A percentile compares a stretch with the other conserved stretches of the same genome.
Conservation (phyloP, 2,329 filamentous ascomycete genomes). For the Plectosphaerella plurivora region DNA sequence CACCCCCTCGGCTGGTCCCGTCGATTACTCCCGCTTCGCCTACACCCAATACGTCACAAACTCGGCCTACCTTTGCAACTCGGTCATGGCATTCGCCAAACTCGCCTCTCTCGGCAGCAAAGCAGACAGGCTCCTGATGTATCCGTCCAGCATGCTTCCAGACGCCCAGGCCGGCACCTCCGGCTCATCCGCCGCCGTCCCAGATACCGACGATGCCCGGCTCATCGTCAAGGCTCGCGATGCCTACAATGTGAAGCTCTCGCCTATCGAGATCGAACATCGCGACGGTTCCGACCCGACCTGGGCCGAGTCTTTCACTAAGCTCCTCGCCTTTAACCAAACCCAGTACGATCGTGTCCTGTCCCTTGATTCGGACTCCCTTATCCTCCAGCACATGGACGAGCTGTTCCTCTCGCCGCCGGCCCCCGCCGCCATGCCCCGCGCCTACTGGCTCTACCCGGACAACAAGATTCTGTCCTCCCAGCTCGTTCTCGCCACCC, state of each 20-base stretch:
- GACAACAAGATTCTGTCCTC: slow-evolving; percentile 51
- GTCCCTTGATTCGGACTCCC: slow-evolving; percentile 56
- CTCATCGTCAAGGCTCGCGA: slow-evolving; percentile 37
- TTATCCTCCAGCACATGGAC: slow-evolving; percentile 57
- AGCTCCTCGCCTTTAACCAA: slow-evolving; percentile 62
- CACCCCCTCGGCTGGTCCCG: slow-evolving; percentile 1
- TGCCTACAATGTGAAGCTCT: slow-evolving; percentile 37
- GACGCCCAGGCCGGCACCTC: slow-evolving; percentile 13
- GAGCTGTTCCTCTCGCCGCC: slow-evolving; percentile 63
- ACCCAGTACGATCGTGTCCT: slow-evolving; percentile 48
- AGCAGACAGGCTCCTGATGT: slow-evolving; percentile 41
- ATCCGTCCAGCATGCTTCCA: slow-evolving; percentile 34
- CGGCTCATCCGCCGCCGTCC: slow-evolving; percentile 15
- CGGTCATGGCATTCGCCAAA: slow-evolving; percentile 44
- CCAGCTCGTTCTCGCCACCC: slow-evolving; percentile 58
- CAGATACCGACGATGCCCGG: slow-evolving; percentile 20
- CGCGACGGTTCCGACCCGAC: slow-evolving; percentile 33
- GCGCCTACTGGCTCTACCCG: slow-evolving; percentile 63
- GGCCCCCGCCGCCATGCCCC: slow-evolving; percentile 59
- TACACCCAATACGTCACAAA: slow-evolving; percentile 46
- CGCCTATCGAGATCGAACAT: slow-evolving; percentile 34
- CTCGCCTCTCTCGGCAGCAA: slow-evolving; percentile 35
- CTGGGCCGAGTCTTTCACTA: slow-evolving; percentile 62
- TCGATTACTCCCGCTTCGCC: slow-evolving; percentile 39
- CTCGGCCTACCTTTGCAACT: slow-evolving; percentile 42